Conservation (phyloP, 176 grass and related monocot species). For the Luzula sylvatica region DNA sequence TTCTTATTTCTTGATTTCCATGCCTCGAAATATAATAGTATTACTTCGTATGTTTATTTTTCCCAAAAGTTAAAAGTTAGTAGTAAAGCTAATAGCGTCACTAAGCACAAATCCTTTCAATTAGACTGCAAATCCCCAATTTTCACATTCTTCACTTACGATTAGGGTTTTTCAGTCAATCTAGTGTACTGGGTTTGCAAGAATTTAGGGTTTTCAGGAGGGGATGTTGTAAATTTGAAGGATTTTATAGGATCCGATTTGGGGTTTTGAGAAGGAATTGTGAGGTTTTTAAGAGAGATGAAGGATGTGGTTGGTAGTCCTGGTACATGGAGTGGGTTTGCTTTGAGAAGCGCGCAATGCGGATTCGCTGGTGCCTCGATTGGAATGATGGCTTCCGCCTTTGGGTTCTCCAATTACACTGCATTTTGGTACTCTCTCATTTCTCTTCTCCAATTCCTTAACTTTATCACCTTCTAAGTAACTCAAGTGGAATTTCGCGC, state of each 20-base stretch:
- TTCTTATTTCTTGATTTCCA: no score
- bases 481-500: background rate
- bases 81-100: no score
- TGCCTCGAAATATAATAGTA: no score
- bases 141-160: no score
- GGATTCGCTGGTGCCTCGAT: constrained; percentile 41
- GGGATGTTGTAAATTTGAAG: background rate
- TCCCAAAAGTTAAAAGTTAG: no score
- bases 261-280: background rate
- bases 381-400: constrained; percentile 36
- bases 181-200: no score
- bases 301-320: constrained; percentile 52
- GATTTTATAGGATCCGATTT: background rate
- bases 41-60: no score
- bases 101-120: no score
- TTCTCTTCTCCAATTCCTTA: background rate
- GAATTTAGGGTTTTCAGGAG: no score
- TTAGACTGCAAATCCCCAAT: no score
- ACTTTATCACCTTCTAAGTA: background rate
- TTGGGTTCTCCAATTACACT: constrained; percentile 46
- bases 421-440: constrained; percentile 32
- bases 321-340: constrained; percentile 61
- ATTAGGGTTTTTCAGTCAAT: no score
- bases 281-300: constrained; percentile 23
- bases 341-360: constrained; percentile 48